A percentile compares a stretch with the other conserved stretches of the same genome.
These are phyloP conservation scores for Zopfia rhizophila DNA, from an alignment of 2,329 filamentous ascomycete species.

Conservation along the genomic window DNA sequence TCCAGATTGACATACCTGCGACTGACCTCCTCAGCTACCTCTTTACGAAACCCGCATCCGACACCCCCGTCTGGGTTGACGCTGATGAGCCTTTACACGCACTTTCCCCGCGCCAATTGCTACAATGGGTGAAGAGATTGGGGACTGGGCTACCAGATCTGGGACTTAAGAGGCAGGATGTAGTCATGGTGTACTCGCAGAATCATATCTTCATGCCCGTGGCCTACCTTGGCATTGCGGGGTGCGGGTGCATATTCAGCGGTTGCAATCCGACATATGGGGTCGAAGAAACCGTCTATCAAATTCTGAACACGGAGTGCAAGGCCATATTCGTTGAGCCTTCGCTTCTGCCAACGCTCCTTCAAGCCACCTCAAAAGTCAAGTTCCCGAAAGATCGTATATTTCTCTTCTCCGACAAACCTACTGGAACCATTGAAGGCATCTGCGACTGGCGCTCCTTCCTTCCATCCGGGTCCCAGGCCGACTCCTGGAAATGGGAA, in stretches of 20 bases:
- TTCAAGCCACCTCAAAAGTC: slow-evolving; percentile 56
- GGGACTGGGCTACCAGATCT: slow-evolving; percentile 60
- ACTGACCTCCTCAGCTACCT: slow-evolving; percentile 55
- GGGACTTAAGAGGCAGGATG: slow-evolving; percentile 60
- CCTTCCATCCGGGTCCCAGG: slow-evolving; percentile 46
- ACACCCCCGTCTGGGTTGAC: slow-evolving; percentile 66
- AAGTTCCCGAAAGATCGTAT: slow-evolving; percentile 56
- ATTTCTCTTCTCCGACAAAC: slow-evolving; percentile 61
- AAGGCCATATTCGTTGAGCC: slow-evolving; percentile 63
- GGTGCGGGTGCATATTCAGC: slow-evolving; percentile 64
- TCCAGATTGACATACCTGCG: slow-evolving; percentile 59
- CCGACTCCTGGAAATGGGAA: slow-evolving; percentile 55
- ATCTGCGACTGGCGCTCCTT: slow-evolving; percentile 58
- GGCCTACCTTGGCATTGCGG: slow-evolving; percentile 65
- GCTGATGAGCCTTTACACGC: slow-evolving; percentile 56
- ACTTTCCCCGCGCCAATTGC: slow-evolving; percentile 60
- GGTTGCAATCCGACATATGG: slow-evolving; percentile 67
- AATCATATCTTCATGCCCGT: slow-evolving; percentile 68
- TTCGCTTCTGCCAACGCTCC: slow-evolving; percentile 54
- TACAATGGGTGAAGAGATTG: slow-evolving; percentile 65
- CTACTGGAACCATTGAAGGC: slow-evolving; percentile 40
- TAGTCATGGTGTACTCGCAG: slow-evolving; percentile 64
- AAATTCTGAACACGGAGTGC: slow-evolving; percentile 63
- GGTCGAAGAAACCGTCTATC: slow-evolving; percentile 61
- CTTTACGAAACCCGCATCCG: slow-evolving; percentile 48